Evolutionary conservation across 768 basidiomycete species (phyloP), one percentile per base, ranked within the genome.

Genomic region (Rhizopogon vinicolor): DNA sequence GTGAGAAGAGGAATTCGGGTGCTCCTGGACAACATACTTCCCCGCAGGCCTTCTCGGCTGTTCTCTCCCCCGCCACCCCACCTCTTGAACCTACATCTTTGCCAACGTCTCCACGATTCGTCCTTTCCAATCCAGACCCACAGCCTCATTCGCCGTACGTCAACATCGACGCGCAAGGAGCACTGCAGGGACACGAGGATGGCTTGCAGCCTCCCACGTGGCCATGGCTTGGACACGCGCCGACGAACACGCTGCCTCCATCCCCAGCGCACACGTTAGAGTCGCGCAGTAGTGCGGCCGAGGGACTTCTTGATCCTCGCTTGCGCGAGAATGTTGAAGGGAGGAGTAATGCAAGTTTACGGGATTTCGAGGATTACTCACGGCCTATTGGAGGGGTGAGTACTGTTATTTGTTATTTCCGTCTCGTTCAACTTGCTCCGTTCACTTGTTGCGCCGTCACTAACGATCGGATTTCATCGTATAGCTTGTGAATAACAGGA

Each of bases 301-400:
- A 68, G 13, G 69, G 69, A 14, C 67, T 69, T 10, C 58, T 70
- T 18, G 68, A 70, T 41, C 68, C 68, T 3, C 62, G 69, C 13
- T 58, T 70, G 40, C 62, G 51, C 19, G 48, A 55, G 14, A n/a
- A 39, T 31, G 52, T 43, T 0, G 60, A 66, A 18, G 68, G 66
- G 0, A 35, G 41, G 41, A 70, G 70, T 28, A 63, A 62, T 3
- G 43, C 62, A 28, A 70, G 68, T 48, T 48, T 70, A 51, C 61
- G 63, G 53, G 68, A 70, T 51, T 70, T 70, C 35, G 70, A 70
- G 28, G 68, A 70, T 39, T 70, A 70, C 39, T 70, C 70, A 1
- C 63, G 70, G 10, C 68, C 68, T 3, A 70, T 70, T 13, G 64
- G 60, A 31, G 68, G 70, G 13, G 68, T 71, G 4, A 58, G 69